phyloP scores from a whole-genome alignment of 164 flowering plant genomes.

The Umbilicus rupestris region DNA sequence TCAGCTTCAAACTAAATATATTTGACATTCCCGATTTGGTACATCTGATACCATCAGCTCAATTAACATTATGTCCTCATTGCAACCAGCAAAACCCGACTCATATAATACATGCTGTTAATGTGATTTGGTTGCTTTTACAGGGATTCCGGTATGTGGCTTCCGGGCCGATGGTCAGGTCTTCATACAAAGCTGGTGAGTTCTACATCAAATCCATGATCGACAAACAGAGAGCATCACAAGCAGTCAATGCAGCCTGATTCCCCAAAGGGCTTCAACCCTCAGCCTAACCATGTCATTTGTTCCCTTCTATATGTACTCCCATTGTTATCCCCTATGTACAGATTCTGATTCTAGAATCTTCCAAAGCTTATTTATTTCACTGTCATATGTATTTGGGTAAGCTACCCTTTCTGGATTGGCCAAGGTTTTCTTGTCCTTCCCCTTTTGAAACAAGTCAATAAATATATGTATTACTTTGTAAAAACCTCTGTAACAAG shows the following conservation, averaged over 20 bases:
- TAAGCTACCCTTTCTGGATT: not conserved
- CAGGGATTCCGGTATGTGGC: slow-evolving; percentile 94
- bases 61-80: too few relatives aligned
- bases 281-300: too few relatives aligned
- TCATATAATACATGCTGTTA: too few relatives aligned
- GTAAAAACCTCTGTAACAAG: too few relatives aligned
- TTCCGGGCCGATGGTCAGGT: slow-evolving; percentile 94
- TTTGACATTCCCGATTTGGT: too few relatives aligned
- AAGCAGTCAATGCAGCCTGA: not conserved
- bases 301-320: not conserved
- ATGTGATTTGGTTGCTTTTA: slow-evolving; percentile 4
- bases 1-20: too few relatives aligned
- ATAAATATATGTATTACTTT: not conserved
- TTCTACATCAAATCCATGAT: slow-evolving; percentile 91
- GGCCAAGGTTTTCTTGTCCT: too few relatives aligned
- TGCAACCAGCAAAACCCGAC: too few relatives aligned
- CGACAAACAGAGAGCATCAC: slow-evolving; percentile 57
- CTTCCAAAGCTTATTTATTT: not conserved
- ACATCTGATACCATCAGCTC: too few relatives aligned
- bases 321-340: not conserved
- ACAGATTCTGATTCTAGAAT: not conserved
- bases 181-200: slow-evolving; percentile 94
- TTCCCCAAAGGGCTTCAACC: not conserved
- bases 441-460: not conserved
- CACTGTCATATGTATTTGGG: not conserved